Evolutionary conservation across 2,329 filamentous ascomycete species (phyloP).

Genomic region (Harringtonia aguacate): DNA sequence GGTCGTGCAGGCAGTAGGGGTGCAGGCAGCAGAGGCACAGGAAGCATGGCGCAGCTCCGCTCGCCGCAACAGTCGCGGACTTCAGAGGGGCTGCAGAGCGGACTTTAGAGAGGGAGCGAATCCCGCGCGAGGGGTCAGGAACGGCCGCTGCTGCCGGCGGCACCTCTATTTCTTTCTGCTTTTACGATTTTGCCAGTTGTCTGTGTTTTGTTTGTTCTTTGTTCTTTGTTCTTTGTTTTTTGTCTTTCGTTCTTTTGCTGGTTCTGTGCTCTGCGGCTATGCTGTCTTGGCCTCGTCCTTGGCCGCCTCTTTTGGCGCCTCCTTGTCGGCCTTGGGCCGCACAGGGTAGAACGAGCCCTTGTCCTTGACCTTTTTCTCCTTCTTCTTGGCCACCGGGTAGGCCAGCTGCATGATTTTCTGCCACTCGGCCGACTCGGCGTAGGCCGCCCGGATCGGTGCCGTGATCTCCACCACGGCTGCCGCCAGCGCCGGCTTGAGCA

Average conservation of each 20-base stretch:
- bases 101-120: no score
- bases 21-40: no score
- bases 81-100: no score
- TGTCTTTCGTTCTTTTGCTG: background rate
- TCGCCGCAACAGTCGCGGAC: no score
- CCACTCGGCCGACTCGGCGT: constrained; percentile 64
- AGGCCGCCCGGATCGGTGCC: constrained; percentile 66
- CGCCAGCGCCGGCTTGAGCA: constrained; percentile 75
- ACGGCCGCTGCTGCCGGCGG: no score
- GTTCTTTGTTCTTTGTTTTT: background rate
- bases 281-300: background rate
- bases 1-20: no score
- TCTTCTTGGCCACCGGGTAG: constrained; percentile 62
- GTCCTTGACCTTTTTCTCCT: constrained; percentile 33
- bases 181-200: no score
- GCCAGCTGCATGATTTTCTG: constrained; percentile 66
- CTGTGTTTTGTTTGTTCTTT: background rate
- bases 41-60: no score
- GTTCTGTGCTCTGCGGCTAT: background rate
- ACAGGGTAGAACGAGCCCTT: constrained; percentile 15
- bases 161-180: no score
- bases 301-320: constrained; percentile 2
- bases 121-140: no score
- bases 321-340: constrained; percentile 11
- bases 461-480: constrained; percentile 64